A percentile compares a stretch with the other conserved stretches of the same genome.
These are phyloP conservation scores for Microcos paniculata DNA, from an alignment of 345 rosid species.

Conservation along the genomic window DNA sequence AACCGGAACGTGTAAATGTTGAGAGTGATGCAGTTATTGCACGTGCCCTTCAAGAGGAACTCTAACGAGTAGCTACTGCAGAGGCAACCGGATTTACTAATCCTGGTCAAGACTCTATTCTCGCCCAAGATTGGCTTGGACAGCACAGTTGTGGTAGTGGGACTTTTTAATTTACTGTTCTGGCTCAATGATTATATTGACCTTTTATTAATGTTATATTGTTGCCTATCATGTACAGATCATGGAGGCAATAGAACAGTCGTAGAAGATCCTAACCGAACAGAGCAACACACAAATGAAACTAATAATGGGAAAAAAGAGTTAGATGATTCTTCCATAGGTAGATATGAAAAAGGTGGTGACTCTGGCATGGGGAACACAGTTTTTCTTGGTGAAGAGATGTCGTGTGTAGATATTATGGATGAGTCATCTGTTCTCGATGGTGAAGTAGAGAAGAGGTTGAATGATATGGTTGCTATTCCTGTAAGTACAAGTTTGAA, in stretches of 20 bases:
- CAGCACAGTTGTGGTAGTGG: constrained; percentile 22
- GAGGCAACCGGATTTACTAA: constrained; percentile 45
- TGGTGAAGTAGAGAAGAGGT: constrained; percentile 62
- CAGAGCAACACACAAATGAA: constrained; percentile 15
- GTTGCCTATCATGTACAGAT: constrained; percentile 29
- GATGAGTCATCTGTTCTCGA: constrained; percentile 44
- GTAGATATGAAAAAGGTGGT: constrained; percentile 11
- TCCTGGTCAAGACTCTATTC: constrained; percentile 44
- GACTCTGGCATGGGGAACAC: constrained; percentile 1
- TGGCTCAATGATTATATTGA: not conserved
- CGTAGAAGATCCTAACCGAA: constrained; percentile 14
- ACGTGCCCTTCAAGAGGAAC: constrained; percentile 69
- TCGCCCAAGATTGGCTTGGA: constrained; percentile 62
- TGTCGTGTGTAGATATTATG: constrained; percentile 27
- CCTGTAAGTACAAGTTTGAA: constrained; percentile 49
- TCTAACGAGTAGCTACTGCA: constrained; percentile 54
- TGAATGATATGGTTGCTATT: constrained; percentile 67
- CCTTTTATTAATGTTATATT: not conserved
- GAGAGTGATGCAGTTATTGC: constrained; percentile 86
- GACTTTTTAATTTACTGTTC: constrained; percentile 4
- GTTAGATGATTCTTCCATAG: not conserved
- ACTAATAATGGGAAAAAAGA: constrained; percentile 9
- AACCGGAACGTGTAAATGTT: constrained; percentile 31
- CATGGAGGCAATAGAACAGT: constrained; percentile 21
- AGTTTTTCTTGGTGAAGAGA: not conserved